These are phyloP conservation scores for Aspergillus fumigatus DNA, from an alignment of 2,329 filamentous ascomycete genomes.

Conservation along the genomic window DNA sequence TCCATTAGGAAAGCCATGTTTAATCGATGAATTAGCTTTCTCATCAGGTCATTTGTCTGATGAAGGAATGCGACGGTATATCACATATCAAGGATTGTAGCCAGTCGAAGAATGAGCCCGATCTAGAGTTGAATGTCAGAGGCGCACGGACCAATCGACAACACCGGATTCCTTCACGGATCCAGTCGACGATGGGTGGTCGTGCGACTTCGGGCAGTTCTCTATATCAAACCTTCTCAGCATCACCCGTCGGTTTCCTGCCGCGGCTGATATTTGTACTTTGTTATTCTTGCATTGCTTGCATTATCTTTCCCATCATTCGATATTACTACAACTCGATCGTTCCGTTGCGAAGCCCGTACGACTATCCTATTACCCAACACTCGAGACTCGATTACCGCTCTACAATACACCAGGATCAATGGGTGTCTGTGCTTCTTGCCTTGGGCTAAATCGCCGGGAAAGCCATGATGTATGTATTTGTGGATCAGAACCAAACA, in stretches of 20 bases:
- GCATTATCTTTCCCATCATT: neutral
- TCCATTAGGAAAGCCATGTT: neutral
- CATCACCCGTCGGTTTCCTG: constrained; percentile 12
- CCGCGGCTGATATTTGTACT: neutral
- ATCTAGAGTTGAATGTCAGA: constrained; percentile 1
- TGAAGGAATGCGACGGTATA: neutral
- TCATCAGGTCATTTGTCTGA: neutral
- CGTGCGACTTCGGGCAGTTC: neutral
- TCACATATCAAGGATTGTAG: neutral
- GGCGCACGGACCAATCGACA: constrained; percentile 12
- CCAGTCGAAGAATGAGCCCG: neutral
- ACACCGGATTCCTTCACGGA: neutral
- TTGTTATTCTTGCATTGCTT: neutral
- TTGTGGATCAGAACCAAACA: neutral
- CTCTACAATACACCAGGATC: constrained; percentile 11
- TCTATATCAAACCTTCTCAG: neutral
- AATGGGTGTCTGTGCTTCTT: constrained; percentile 45
- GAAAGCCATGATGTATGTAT: constrained; percentile 34
- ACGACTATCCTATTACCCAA: too few species aligned
- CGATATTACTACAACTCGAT: neutral
- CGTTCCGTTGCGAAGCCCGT: neutral
- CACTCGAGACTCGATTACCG: neutral
- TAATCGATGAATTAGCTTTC: neutral
- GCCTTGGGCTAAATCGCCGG: constrained; percentile 36
- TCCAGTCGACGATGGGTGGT: neutral